Evolutionary conservation across 2,329 filamentous ascomycete genomes (phyloP), one percentile per base, ranked within the genome.

Genomic region (Nakataea oryzae): DNA sequence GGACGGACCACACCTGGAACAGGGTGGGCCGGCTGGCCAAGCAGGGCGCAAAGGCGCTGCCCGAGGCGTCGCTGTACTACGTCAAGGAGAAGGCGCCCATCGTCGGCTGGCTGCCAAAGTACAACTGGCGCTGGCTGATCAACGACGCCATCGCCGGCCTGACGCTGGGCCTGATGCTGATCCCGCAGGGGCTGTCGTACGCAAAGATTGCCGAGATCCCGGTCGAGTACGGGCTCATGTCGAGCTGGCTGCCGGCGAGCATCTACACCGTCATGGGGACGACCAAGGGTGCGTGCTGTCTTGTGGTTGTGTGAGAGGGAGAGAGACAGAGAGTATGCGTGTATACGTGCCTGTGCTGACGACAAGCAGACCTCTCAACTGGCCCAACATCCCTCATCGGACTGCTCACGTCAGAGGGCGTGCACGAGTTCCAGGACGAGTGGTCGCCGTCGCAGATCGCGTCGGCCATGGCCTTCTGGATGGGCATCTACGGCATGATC

Each of bases 331-430:
- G n/a, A n/a, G n/a, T n/a, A n/a, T n/a, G n/a, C n/a, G n/a, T n/a
- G n/a, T n/a, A n/a, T n/a, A n/a, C n/a, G n/a, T n/a, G n/a, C n/a
- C n/a, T n/a, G n/a, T 41, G 28, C 32, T 13, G 21, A 26, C 34
- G 9, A 13, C 11, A 41, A 27, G 29, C 6, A 84, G 84, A 86
- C 70, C 71, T 88, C 4, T 86, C 84, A 0, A 82, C 81, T 0
- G 84, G 86, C 5, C 86, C 85, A 14, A 88, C 86, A 0, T 87
- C 85, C 0, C 80, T 87, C 29, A 80, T 88, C 63, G 85, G 84
- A 9, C 78, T 88, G 1, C 75, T 88, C 29, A 87, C 85, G 0
- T 81, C 83, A 21, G 81, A 87, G 64, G 84, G 86, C 57, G 78
- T 88, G 32, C 71, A 75, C 26, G 78, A 82, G 54, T 72, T 86